Conservation (phyloP, 805 yeast species). For the Nakazawaea wyomingensis region DNA sequence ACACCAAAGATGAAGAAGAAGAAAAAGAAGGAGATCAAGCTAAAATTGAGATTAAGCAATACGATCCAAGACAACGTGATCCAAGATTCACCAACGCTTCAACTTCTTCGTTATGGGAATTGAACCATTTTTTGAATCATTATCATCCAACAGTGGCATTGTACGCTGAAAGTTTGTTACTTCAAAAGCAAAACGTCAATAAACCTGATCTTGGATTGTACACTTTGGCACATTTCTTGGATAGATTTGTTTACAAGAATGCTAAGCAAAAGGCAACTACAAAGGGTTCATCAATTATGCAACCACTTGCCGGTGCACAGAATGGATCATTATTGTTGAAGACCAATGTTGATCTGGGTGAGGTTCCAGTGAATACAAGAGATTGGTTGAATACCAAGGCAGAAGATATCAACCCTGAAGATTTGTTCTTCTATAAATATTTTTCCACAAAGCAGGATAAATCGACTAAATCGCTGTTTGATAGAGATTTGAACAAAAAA, state of each 20-base stretch:
- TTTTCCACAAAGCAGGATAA: slow-evolving; percentile 58
- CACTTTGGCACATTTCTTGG: slow-evolving; percentile 85
- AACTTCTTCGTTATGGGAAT: slow-evolving; percentile 81
- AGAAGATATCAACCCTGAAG: slow-evolving; percentile 76
- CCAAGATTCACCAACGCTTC: slow-evolving; percentile 90
- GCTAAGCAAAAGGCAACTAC: slow-evolving; percentile 70
- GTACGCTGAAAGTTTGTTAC: slow-evolving; percentile 65
- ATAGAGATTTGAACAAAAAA: slow-evolving; percentile 38
- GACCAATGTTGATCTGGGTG: slow-evolving; percentile 29
- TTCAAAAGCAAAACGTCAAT: slow-evolving; percentile 39
- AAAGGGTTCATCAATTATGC: slow-evolving; percentile 95
- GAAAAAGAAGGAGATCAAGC: slow-evolving; percentile 24
- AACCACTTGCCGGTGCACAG: slow-evolving; percentile 86
- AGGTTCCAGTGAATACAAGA: slow-evolving; percentile 75
- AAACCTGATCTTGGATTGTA: slow-evolving; percentile 91
- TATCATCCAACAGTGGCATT: slow-evolving; percentile 89
- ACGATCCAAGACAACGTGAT: slow-evolving; percentile 87
- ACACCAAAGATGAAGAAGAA: slow-evolving; percentile 33
- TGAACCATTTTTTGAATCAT: slow-evolving; percentile 66
- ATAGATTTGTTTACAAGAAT: slow-evolving; percentile 91
- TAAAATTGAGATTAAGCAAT: slow-evolving; percentile 31
- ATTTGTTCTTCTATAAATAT: slow-evolving; percentile 81
- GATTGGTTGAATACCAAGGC: slow-evolving; percentile 72
- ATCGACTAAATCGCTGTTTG: slow-evolving; percentile 30
- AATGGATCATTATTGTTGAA: slow-evolving; percentile 65